phyloP scores from a whole-genome alignment of 768 basidiomycete species.

The Mycena pura region DNA sequence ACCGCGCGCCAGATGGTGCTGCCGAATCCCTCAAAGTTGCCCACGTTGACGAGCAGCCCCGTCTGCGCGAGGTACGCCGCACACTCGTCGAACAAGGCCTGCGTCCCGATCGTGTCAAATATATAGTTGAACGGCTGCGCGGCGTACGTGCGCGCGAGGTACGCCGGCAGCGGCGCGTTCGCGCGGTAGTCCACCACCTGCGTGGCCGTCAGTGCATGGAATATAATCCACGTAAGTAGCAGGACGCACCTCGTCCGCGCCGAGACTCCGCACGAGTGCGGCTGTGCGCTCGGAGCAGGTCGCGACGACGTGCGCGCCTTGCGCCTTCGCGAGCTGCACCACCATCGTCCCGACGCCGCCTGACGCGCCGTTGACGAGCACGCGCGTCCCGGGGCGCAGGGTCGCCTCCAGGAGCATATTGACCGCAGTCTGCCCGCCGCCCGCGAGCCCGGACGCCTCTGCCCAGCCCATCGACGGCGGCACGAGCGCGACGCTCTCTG shows the following conservation, averaged over 20 bases:
- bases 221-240: neutral
- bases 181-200: slow-evolving; percentile 21
- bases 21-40: slow-evolving; percentile 20
- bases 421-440: slow-evolving; percentile 19
- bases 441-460: slow-evolving; percentile 15
- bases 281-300: slow-evolving; percentile 14
- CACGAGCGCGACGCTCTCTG: slow-evolving; percentile 15
- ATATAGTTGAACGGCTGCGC: slow-evolving; percentile 18
- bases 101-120: slow-evolving; percentile 22
- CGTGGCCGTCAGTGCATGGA: neutral
- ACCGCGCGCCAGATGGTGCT: slow-evolving; percentile 9
- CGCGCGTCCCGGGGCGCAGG: slow-evolving; percentile 5
- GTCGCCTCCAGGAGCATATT: slow-evolving; percentile 11
- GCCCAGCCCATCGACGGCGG: slow-evolving; percentile 13
- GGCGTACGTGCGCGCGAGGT: slow-evolving; percentile 10
- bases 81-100: slow-evolving; percentile 10
- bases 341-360: slow-evolving; percentile 22
- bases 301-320: slow-evolving; percentile 20
- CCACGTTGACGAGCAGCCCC: slow-evolving; percentile 20
- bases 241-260: slow-evolving; percentile 16
- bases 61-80: slow-evolving; percentile 11
- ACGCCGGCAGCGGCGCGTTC: slow-evolving; percentile 5
- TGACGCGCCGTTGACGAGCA: slow-evolving; percentile 18
- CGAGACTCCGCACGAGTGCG: slow-evolving; percentile 11
- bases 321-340: slow-evolving; percentile 15